Conservation (phyloP, 495 filamentous ascomycete genomes). For the Talaromyces borbonicus region DNA sequence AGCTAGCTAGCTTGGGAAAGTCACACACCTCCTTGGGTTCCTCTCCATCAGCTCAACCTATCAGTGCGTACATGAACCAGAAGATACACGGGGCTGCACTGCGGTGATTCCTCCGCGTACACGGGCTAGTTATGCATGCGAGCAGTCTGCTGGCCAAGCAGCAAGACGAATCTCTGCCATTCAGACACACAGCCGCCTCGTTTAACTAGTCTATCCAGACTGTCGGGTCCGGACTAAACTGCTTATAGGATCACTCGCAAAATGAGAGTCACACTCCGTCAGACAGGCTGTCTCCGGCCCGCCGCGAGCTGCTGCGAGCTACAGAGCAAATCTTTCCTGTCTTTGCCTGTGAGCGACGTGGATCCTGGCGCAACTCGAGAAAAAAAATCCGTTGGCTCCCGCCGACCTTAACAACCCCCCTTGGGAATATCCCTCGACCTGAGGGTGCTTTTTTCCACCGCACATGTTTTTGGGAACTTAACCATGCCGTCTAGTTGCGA, state of each 20-base stretch:
- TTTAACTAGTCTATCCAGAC: slow-evolving; percentile 25
- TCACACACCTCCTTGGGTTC: slow-evolving; percentile 1
- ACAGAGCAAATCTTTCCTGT: neutral
- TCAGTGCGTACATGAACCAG: neutral
- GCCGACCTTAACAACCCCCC: too few species aligned
- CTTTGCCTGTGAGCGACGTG: neutral
- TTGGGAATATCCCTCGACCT: neutral
- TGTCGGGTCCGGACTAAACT: slow-evolving; percentile 25
- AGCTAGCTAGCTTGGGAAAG: slow-evolving; percentile 1
- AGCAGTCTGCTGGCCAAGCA: slow-evolving; percentile 2
- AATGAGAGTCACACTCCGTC: slow-evolving; percentile 6
- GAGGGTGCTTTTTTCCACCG: slow-evolving; percentile 2
- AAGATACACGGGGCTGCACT: too few species aligned
- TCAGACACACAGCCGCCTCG: slow-evolving; percentile 22
- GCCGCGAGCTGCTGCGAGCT: neutral
- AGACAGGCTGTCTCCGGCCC: neutral
- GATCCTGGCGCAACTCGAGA: neutral
- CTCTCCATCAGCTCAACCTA: neutral
- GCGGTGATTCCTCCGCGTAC: neutral
- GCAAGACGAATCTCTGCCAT: slow-evolving; percentile 4
- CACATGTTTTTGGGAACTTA: neutral
- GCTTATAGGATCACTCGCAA: slow-evolving; percentile 9
- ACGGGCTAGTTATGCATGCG: slow-evolving; percentile 4
- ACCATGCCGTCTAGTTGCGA: neutral
- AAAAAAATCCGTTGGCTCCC: slow-evolving; percentile 1